Evolutionary conservation across 116 monocot species (phyloP), one percentile per base, ranked within the genome.

Genomic region (Cymodocea nodosa): DNA sequence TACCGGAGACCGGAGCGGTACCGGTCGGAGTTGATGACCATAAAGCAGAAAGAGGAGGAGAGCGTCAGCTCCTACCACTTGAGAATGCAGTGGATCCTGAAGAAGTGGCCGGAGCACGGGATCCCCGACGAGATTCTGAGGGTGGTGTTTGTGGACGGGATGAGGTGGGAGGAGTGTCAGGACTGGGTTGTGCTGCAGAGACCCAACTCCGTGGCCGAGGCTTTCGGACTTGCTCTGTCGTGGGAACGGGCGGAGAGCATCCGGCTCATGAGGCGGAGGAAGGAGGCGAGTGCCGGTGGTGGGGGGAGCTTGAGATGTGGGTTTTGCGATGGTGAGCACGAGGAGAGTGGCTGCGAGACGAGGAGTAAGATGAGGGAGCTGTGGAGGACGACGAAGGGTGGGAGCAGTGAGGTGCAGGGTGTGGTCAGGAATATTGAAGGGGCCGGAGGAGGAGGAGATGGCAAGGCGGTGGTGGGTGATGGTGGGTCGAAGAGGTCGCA

Each of bases 101-200:
- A 64, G 71, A 69, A 74, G 62, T 92, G 82, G 84, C 85, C 87
- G 53, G 82, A 72, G 24, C 78, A 85, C 70, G 85, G 84, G 16
- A 56, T 87, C 44, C 76, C 84, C 15, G 87, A 82, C 13, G 63
- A 67, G 53, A 34, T 87, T 49, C 60, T 87, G 35, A 80, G 44
- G 52, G 84, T 77, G 23, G 50, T 85, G 13, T 92, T 92, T 35
- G 62, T 85, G 8, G 87, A 92, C 36, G 87, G 87, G 44, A 48
- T 87, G 68, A 78, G 63, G 35, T 80, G 80, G 68, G 87, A 84
- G 15, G 84, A 80, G 15, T 77, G 68, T 22, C 37, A 39, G 54
- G 84, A 79, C 10, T 85, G 87, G 92, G 67, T 92, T 7, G 66
- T 67, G 64, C 67, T 68, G 56, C 82, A 78, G 76, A 10, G 56